Conservation (phyloP, 305 asterid species). For the Solanum hybrid region DNA sequence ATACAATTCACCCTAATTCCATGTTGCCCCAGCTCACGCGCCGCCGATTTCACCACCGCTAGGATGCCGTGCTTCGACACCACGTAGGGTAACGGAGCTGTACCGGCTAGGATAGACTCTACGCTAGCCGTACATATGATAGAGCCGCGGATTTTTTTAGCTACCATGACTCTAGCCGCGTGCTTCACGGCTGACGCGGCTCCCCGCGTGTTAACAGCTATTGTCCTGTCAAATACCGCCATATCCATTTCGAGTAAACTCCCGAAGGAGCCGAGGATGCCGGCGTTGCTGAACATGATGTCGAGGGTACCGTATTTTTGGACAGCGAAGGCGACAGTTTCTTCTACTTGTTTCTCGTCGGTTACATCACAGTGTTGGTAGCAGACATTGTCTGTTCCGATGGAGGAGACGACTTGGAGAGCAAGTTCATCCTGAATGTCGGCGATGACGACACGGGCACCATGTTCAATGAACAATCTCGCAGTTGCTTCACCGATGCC, state of each 20-base stretch:
- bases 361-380: too few relatives aligned
- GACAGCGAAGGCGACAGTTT: slow-evolving; percentile 18
- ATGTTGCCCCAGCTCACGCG: slow-evolving; percentile 22
- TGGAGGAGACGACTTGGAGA: too few relatives aligned
- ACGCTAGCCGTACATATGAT: slow-evolving; percentile 30
- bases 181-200: slow-evolving; percentile 23
- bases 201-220: slow-evolving; percentile 27
- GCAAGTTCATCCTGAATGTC: too few relatives aligned
- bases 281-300: slow-evolving; percentile 40
- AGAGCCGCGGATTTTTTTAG: slow-evolving; percentile 21
- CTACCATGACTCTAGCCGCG: slow-evolving; percentile 31
- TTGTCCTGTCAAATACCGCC: slow-evolving; percentile 20
- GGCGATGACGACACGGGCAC: too few relatives aligned
- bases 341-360: slow-evolving; percentile 23
- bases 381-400: too few relatives aligned
- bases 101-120: slow-evolving; percentile 26
- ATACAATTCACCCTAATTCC: slow-evolving; percentile 36
- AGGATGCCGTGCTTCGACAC: slow-evolving; percentile 24
- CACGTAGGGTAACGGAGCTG: slow-evolving; percentile 28
- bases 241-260: slow-evolving; percentile 20
- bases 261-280: slow-evolving; percentile 10
- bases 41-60: slow-evolving; percentile 22
- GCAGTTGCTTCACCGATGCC: too few relatives aligned
- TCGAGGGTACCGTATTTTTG: slow-evolving; percentile 26
- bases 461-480: too few relatives aligned